Conservation (phyloP, 2,329 filamentous ascomycete species). For the Clarireedia homoeocarpa region DNA sequence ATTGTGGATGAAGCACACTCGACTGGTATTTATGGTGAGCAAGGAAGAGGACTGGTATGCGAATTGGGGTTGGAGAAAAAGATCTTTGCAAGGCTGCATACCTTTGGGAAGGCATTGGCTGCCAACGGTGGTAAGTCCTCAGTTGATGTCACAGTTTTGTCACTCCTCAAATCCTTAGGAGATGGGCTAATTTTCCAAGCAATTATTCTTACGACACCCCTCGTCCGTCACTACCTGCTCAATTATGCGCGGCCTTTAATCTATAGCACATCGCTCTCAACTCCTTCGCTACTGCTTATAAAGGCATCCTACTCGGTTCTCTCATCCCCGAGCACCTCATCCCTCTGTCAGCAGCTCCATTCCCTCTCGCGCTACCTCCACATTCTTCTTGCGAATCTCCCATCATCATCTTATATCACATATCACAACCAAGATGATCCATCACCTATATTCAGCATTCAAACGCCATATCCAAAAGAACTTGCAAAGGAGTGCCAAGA, state of each 20-base stretch:
- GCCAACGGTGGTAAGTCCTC: constrained; percentile 27
- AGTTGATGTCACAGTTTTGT: background rate
- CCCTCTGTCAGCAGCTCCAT: constrained; percentile 4
- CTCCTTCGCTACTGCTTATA: constrained; percentile 35
- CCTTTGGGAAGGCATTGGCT: constrained; percentile 45
- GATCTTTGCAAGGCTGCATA: constrained; percentile 44
- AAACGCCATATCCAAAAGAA: constrained; percentile 48
- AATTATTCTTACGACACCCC: constrained; percentile 16
- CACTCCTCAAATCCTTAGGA: background rate
- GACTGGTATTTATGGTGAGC: constrained; percentile 41
- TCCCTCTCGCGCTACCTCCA: background rate
- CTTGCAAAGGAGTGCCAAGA: constrained; percentile 54
- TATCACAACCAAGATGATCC: constrained; percentile 33
- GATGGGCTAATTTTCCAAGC: constrained; percentile 31
- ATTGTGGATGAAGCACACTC: constrained; percentile 50
- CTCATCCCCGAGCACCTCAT: constrained; percentile 38
- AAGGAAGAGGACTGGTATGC: constrained; percentile 42
- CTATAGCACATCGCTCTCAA: constrained; percentile 36
- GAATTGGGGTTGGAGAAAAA: constrained; percentile 40
- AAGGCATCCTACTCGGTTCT: constrained; percentile 40
- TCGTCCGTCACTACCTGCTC: constrained; percentile 21
- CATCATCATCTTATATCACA: constrained; percentile 8
- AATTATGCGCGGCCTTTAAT: constrained; percentile 32
- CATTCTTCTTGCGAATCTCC: constrained; percentile 37
- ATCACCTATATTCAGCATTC: constrained; percentile 58